These are phyloP conservation scores for Eruca vesicaria DNA, from an alignment of 441 rosid species.

Conservation along the genomic window DNA sequence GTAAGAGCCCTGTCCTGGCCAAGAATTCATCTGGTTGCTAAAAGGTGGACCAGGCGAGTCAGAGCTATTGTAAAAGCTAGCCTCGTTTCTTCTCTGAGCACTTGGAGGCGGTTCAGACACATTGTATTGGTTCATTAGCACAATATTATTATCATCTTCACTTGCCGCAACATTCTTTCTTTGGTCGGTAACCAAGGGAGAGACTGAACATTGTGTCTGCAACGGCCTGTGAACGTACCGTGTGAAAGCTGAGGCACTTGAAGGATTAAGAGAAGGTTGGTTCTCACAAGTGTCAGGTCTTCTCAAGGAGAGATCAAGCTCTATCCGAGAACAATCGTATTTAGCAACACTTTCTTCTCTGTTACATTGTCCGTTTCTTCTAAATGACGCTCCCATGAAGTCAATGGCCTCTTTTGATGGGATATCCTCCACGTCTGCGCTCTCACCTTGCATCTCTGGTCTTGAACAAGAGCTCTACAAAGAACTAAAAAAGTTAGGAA, in stretches of 20 bases:
- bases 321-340: slow-evolving; percentile 48
- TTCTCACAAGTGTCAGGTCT: slow-evolving; percentile 48
- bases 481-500: neutral
- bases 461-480: slow-evolving; percentile 85
- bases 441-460: slow-evolving; percentile 69
- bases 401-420: slow-evolving; percentile 60
- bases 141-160: slow-evolving; percentile 32
- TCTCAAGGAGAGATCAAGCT: slow-evolving; percentile 76
- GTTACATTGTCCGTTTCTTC: slow-evolving; percentile 26
- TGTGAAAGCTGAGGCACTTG: slow-evolving; percentile 80
- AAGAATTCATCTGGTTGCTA: slow-evolving; percentile 43
- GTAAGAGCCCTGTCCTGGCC: slow-evolving; percentile 42
- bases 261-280: slow-evolving; percentile 55
- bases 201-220: slow-evolving; percentile 42
- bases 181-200: slow-evolving; percentile 31
- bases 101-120: slow-evolving; percentile 41
- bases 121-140: slow-evolving; percentile 31
- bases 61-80: slow-evolving; percentile 36
- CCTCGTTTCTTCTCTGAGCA: slow-evolving; percentile 44
- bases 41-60: slow-evolving; percentile 40
- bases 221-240: slow-evolving; percentile 57
- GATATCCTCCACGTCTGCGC: slow-evolving; percentile 36
- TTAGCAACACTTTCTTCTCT: slow-evolving; percentile 34
- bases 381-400: slow-evolving; percentile 66
- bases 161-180: slow-evolving; percentile 36